Evolutionary conservation across 2,329 filamentous ascomycete genomes (phyloP), one percentile per base, ranked within the genome.

Genomic region (Harringtonia aguacate): DNA sequence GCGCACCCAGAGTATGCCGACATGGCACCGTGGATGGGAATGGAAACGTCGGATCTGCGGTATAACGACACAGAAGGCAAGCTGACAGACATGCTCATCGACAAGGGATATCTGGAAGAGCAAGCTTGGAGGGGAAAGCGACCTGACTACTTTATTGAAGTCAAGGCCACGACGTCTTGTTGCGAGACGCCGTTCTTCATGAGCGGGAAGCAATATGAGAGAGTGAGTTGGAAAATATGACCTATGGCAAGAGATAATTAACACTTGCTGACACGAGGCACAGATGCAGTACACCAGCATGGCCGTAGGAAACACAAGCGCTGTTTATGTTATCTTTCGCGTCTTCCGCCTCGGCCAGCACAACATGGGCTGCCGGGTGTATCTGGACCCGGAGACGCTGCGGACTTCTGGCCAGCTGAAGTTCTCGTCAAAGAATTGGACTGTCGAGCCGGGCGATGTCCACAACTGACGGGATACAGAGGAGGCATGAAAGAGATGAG

Each of bases 31-130:
- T 73, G 68, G 68, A 41, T 4, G 1, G 61, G 65, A 0, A 21
- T 33, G 0, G 69, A 75, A 49, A 73, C 66, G 0, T 58, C 70
- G 0, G 71, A 75, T 39, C 60, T 75, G 15, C 58, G 61, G 0
- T 74, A 74, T 44, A 41, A 46, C 1, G 70, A 74, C 48, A 17
- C 10, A 27, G 24, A 36, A 54, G 56, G 49, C 66, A 68, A 52
- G 50, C 59, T 59, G 72, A 73, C 34, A 10, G 34, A 4, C 9
- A 20, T 20, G 10, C 18, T 36, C 34, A 36, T 36, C 34, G 18
- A 21, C 17, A 10, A 9, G 18, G 18, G 17, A 13, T 60, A 36
- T 36, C 8, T 21, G 17, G 5, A 12, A 4, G 33, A n/a, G n/a
- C n/a, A 18, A 18, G 2, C 6, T 43, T 43, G 46, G 1, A 68